Conservation (phyloP, 495 filamentous ascomycete species). For the Aspergillus ellipticus region DNA sequence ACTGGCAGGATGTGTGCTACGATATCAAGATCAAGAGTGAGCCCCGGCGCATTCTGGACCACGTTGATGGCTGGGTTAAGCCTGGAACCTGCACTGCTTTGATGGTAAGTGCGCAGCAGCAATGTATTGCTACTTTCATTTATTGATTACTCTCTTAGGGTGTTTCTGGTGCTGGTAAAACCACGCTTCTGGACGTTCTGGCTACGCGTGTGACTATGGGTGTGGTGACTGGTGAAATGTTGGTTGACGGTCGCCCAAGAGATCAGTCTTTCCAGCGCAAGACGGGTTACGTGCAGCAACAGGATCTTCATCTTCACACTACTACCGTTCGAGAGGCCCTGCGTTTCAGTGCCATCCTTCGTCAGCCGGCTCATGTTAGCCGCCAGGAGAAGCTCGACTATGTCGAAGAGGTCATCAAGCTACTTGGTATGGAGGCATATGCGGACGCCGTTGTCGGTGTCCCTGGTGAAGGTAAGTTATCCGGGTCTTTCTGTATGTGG, state of each 20-base stretch:
- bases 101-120: constrained; percentile 35
- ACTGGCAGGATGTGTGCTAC: constrained; percentile 79
- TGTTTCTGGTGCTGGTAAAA: constrained; percentile 63
- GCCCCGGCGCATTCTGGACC: constrained; percentile 55
- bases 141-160: constrained; percentile 22
- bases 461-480: constrained; percentile 40
- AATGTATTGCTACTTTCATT: not conserved
- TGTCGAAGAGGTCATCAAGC: constrained; percentile 87
- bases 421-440: constrained; percentile 74
- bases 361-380: constrained; percentile 70
- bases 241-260: constrained; percentile 51
- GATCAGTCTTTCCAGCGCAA: constrained; percentile 86
- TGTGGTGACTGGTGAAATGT: constrained; percentile 50
- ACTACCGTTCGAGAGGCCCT: constrained; percentile 83
- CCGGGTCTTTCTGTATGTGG: not conserved
- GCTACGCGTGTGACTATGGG: constrained; percentile 53
- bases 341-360: constrained; percentile 77
- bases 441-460: constrained; percentile 44
- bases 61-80: constrained; percentile 63
- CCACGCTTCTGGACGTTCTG: constrained; percentile 61
- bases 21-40: constrained; percentile 61
- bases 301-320: constrained; percentile 85
- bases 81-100: constrained; percentile 64
- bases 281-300: constrained; percentile 94
- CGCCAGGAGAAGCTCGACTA: constrained; percentile 80